Conservation (phyloP, 2,329 filamentous ascomycete species). For the Metarhizium rileyi region DNA sequence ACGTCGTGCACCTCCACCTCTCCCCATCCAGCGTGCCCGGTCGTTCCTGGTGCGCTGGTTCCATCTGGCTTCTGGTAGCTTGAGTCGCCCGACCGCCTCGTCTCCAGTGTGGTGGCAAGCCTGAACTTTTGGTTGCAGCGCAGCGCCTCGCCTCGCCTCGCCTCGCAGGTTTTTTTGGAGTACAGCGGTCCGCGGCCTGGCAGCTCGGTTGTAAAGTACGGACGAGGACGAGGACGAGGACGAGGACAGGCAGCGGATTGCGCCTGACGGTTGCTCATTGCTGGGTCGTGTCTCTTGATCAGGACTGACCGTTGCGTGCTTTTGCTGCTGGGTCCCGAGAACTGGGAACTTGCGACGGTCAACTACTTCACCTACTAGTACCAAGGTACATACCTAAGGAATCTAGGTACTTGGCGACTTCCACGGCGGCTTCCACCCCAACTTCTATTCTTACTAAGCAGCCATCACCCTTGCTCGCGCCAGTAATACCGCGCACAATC, state of each 20-base stretch:
- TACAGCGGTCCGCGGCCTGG: not conserved
- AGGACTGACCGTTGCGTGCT: no score
- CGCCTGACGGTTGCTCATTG: not conserved
- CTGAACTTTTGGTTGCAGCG: not conserved
- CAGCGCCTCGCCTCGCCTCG: not conserved
- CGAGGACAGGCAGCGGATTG: not conserved
- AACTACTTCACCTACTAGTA: no score
- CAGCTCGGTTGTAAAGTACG: not conserved
- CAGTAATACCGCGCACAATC: no score
- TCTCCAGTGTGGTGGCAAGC: not conserved
- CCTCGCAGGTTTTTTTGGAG: not conserved
- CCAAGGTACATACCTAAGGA: no score
- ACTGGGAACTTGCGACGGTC: no score
- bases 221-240: not conserved
- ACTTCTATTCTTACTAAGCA: conserved; percentile 5
- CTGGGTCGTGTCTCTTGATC: not conserved
- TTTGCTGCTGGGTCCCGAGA: no score
- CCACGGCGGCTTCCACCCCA: conserved; percentile 3
- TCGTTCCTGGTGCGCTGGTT: not conserved
- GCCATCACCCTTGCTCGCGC: not conserved
- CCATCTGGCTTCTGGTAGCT: not conserved
- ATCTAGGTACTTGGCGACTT: not conserved
- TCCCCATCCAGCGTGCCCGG: not conserved
- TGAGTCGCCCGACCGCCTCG: not conserved
- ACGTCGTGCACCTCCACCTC: conserved; percentile 6